Evolutionary conservation across 2,329 filamentous ascomycete species (phyloP).

Genomic region (Nigrospora sphaerica): DNA sequence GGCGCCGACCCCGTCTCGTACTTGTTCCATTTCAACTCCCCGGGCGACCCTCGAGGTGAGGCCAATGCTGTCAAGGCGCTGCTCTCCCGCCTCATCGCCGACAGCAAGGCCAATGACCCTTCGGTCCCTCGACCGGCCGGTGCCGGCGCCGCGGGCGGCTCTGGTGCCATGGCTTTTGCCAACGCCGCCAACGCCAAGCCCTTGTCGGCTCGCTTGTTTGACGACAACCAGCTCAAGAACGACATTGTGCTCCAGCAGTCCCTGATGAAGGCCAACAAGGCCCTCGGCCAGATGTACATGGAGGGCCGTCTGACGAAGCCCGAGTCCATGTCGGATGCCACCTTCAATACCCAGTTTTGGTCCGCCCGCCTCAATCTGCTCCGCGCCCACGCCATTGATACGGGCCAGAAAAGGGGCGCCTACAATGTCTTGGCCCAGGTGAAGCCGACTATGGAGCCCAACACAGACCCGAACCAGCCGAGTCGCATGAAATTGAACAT

Average conservation of each 20-base stretch:
- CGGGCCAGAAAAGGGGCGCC: slow-evolving; percentile 74
- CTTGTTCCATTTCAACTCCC: slow-evolving; percentile 83
- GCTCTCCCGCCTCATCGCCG: slow-evolving; percentile 70
- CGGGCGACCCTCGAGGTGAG: slow-evolving; percentile 67
- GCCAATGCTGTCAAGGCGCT: slow-evolving; percentile 80
- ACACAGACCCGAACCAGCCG: slow-evolving; percentile 18
- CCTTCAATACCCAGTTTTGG: slow-evolving; percentile 94
- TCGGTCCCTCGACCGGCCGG: slow-evolving; percentile 41
- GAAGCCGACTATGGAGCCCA: slow-evolving; percentile 64
- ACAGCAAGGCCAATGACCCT: slow-evolving; percentile 51
- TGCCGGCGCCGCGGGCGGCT: slow-evolving; percentile 35
- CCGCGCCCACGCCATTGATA: slow-evolving; percentile 84
- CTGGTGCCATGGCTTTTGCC: slow-evolving; percentile 72
- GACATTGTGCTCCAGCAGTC: slow-evolving; percentile 84
- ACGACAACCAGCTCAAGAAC: slow-evolving; percentile 68
- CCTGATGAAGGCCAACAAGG: slow-evolving; percentile 71
- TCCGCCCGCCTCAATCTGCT: slow-evolving; percentile 78
- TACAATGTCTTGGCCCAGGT: slow-evolving; percentile 92
- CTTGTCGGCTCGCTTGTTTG: slow-evolving; percentile 62
- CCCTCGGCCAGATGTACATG: slow-evolving; percentile 76
- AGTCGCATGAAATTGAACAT: slow-evolving; percentile 75
- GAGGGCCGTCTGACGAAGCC: slow-evolving; percentile 79
- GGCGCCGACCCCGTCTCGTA: slow-evolving; percentile 60
- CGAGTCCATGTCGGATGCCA: slow-evolving; percentile 68
- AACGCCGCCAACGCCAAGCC: slow-evolving; percentile 54